Evolutionary conservation across 352 stramenopile genomes (phyloP).

Genomic region (Globisporangium spinosum): DNA sequence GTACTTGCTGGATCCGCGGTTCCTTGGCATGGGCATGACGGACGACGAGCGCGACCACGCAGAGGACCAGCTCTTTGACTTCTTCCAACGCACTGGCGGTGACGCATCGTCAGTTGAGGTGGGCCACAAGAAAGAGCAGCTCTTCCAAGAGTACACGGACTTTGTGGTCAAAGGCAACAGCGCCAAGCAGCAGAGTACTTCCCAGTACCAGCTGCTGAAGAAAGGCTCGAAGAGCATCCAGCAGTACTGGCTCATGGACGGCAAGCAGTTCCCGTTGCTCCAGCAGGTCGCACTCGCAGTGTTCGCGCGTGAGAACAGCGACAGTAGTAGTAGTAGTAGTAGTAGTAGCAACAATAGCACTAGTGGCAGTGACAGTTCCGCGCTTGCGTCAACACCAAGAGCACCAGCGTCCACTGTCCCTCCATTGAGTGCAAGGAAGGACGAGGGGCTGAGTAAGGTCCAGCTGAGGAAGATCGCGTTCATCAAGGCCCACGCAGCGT

Average conservation of each 20-base stretch:
- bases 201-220: constrained; percentile 28
- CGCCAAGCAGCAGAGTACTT: constrained; percentile 18
- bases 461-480: constrained; percentile 15
- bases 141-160: constrained; percentile 30
- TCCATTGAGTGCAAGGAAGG: background rate
- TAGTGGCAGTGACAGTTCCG: background rate
- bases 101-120: background rate
- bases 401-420: background rate
- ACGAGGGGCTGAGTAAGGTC: background rate
- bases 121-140: constrained; percentile 15
- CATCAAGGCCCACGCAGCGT: constrained; percentile 7
- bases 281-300: constrained; percentile 26
- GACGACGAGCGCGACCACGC: constrained; percentile 29
- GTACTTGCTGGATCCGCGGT: constrained; percentile 17
- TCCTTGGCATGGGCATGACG: constrained; percentile 16
- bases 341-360: background rate
- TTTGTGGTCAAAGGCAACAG: constrained; percentile 30
- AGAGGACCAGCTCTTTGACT: constrained; percentile 30
- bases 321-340: background rate
- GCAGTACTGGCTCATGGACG: constrained; percentile 36
- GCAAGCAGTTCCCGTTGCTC: constrained; percentile 26
- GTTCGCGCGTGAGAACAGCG: constrained; percentile 9
- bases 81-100: constrained; percentile 4
- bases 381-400: background rate
- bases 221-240: constrained; percentile 28